Conservation (phyloP, 192 early-diverging fungal genomes). For the Martensiomyces pterosporus region DNA sequence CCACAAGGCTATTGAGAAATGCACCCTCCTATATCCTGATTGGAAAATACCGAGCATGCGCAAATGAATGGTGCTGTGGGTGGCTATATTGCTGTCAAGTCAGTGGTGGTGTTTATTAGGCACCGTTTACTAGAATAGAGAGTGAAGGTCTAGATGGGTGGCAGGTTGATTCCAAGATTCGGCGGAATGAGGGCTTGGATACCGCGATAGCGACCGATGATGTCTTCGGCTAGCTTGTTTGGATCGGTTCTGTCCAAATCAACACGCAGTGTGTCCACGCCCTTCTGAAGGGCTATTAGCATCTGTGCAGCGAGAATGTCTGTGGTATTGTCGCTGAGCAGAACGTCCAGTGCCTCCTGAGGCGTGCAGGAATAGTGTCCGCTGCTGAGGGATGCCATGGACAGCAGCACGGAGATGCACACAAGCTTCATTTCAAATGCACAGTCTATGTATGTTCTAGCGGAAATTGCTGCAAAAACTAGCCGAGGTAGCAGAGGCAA, state of each 20-base stretch:
- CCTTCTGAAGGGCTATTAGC: constrained; percentile 14
- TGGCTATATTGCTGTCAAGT: too few relatives aligned
- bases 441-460: too few relatives aligned
- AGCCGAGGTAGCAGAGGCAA: too few relatives aligned
- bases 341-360: constrained; percentile 27
- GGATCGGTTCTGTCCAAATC: constrained; percentile 8
- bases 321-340: constrained; percentile 23
- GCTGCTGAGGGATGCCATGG: too few relatives aligned
- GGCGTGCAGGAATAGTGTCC: constrained; percentile 32
- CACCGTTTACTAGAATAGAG: background rate
- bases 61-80: too few relatives aligned
- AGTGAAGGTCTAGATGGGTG: constrained; percentile 12
- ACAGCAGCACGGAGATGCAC: too few relatives aligned
- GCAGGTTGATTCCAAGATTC: constrained; percentile 8
- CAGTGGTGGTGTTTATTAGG: too few relatives aligned
- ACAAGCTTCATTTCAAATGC: too few relatives aligned
- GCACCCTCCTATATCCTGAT: too few relatives aligned
- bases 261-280: constrained; percentile 5
- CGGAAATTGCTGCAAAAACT: too few relatives aligned
- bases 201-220: constrained; percentile 16
- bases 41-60: too few relatives aligned
- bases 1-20: too few relatives aligned
- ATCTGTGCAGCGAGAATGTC: constrained; percentile 15
- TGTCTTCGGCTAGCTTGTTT: constrained; percentile 9
- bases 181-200: constrained; percentile 13